Evolutionary conservation across 306 rosid species (phyloP).

Genomic region (Fragaria vesca): DNA sequence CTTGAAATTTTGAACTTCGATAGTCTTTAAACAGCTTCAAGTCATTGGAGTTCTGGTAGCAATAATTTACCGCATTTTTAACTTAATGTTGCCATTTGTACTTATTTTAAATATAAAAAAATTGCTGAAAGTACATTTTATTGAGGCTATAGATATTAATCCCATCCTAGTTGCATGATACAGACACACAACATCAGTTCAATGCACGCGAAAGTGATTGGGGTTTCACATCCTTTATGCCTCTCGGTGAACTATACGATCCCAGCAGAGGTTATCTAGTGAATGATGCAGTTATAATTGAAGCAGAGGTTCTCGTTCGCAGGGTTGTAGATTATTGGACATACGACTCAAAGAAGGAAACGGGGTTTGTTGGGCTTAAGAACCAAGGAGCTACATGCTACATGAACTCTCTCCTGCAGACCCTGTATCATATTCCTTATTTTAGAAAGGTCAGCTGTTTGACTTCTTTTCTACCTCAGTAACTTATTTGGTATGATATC

Average conservation of each 20-base stretch:
- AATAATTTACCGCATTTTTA: neutral
- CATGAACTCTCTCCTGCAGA: constrained; percentile 89
- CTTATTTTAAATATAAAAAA: neutral
- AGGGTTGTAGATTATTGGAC: constrained; percentile 85
- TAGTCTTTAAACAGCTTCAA: neutral
- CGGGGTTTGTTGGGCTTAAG: constrained; percentile 89
- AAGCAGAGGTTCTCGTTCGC: constrained; percentile 87
- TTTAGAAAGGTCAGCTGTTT: constrained; percentile 65
- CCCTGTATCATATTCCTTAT: constrained; percentile 81
- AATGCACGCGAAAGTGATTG: constrained; percentile 92
- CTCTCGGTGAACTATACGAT: constrained; percentile 79
- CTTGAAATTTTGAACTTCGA: neutral
- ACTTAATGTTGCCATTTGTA: neutral
- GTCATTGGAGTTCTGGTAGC: neutral
- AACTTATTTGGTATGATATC: constrained; percentile 25
- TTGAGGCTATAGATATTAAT: constrained; percentile 5
- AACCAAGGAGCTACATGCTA: constrained; percentile 96
- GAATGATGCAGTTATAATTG: constrained; percentile 66
- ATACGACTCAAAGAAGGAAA: constrained; percentile 85
- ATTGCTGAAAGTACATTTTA: neutral
- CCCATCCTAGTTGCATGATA: constrained; percentile 19
- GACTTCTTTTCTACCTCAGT: constrained; percentile 1
- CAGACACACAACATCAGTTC: constrained; percentile 92
- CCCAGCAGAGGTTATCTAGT: constrained; percentile 77
- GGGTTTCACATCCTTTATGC: constrained; percentile 96